Conservation (phyloP, 1,284 basidiomycete species). For the Puccinia hordei region DNA sequence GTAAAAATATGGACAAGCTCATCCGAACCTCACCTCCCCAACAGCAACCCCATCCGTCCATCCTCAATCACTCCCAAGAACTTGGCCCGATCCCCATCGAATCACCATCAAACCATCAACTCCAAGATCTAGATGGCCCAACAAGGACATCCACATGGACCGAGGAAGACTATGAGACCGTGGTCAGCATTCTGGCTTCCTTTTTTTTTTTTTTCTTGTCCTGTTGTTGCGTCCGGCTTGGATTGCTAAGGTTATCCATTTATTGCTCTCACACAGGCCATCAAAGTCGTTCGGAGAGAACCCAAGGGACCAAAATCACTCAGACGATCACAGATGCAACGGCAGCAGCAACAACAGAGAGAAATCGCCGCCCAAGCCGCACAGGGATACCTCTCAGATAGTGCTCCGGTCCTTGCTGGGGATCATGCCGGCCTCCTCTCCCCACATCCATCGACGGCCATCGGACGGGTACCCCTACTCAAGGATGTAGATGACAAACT, state of each 20-base stretch:
- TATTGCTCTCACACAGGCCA: conserved; percentile 5
- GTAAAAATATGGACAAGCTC: conserved; percentile 51
- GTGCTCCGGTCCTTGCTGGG: too few relatives aligned
- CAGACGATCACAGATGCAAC: conserved; percentile 45
- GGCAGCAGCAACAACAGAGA: conserved; percentile 27
- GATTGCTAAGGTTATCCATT: not conserved
- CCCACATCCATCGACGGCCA: not conserved
- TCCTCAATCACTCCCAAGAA: conserved; percentile 2
- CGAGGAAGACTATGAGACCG: conserved; percentile 51
- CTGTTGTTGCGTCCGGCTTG: not conserved
- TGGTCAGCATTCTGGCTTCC: conserved; percentile 20
- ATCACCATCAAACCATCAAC: conserved; percentile 8
- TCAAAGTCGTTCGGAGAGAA: conserved; percentile 50
- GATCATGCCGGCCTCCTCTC: not conserved
- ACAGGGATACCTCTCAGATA: not conserved
- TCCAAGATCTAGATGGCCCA: not conserved
- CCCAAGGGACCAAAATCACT: conserved; percentile 49
- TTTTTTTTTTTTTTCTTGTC: not conserved
- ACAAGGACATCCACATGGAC: not conserved
- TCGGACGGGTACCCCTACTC: conserved; percentile 19
- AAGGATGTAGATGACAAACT: conserved; percentile 71
- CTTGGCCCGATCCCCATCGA: not conserved
- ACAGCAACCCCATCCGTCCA: not conserved
- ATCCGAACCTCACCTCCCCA: conserved; percentile 32
- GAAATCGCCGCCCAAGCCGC: not conserved